Evolutionary conservation across 345 rosid genomes (phyloP), one percentile per base, ranked within the genome.

Genomic region (rapeseed (Brassica napus)): DNA sequence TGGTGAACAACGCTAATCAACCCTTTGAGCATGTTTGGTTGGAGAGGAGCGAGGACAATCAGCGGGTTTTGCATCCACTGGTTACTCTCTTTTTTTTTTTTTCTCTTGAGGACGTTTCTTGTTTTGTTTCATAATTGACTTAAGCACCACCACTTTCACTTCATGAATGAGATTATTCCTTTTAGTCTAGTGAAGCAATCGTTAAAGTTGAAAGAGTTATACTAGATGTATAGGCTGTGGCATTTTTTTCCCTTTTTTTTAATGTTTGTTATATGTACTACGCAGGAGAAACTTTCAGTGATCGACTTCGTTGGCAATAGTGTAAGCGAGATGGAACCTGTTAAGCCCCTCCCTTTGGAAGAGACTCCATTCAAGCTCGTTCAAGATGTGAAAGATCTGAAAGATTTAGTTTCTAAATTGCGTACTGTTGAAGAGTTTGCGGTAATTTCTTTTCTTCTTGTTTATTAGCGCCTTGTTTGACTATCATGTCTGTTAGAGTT

Each of bases 11-110:
- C 68, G 66, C 85, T 2, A 93, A 90, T 85, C 80, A 82, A 84
- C 92, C 93, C 0, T 95, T 95, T 75, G 87, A 90, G 68, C 99
- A 95, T 84, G 98, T 93, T 77, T 93, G 98, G 98, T 72, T 95
- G 87, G 84, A 87, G 83, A 87, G 82, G 83, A 89, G 86, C 76
- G 93, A 90, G 42, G 98, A 93, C 34, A 91, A 86, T 39, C 80
- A 57, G 78, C 82, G 86, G 26, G 73, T 82, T 71, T 55, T 91
- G 88, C 99, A 95, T 86, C 97, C 97, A 4, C 73, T 92, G 94
- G 97, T 92, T 79, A 49, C 61, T 69, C 73, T 63, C 75, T 15
- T 59, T 59, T 72, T 15, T 35, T 30, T 39, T 42, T 42, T 11
- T 42, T 42, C 10, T 35, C 3, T 15, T 1, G 18, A 71, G 65